These are phyloP conservation scores for Ustilago loliicola DNA, from an alignment of 1,284 basidiomycete genomes.

Conservation along the genomic window DNA sequence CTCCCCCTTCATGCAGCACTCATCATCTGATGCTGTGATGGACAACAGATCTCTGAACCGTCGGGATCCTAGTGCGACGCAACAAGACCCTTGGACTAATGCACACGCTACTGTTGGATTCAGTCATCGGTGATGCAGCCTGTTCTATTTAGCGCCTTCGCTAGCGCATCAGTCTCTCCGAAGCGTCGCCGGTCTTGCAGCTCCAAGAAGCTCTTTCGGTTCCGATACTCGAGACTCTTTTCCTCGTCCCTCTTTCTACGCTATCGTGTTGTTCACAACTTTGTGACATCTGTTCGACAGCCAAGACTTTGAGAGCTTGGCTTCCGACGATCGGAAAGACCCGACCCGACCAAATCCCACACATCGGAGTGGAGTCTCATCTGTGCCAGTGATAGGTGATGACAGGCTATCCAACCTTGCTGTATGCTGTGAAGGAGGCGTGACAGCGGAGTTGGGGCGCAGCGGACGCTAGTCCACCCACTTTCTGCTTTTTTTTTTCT, in stretches of 20 bases:
- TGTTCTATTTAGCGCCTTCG: slow-evolving; percentile 7
- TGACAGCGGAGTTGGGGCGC: slow-evolving; percentile 25
- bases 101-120: not conserved
- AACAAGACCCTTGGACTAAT: not conserved
- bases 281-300: too few relatives aligned
- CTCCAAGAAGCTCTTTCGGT: not conserved
- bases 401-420: not conserved
- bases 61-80: not conserved
- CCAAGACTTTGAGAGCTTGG: not conserved
- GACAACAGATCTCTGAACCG: not conserved
- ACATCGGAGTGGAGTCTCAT: not conserved
- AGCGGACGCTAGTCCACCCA: not conserved
- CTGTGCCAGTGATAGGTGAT: not conserved
- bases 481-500: not conserved
- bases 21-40: not conserved
- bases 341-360: not conserved
- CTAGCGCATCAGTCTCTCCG: slow-evolving; percentile 5
- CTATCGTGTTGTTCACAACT: too few relatives aligned
- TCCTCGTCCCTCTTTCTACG: too few relatives aligned
- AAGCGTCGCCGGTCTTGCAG: slow-evolving; percentile 8
- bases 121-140: not conserved
- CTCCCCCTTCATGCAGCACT: not conserved
- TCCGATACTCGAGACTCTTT: not conserved
- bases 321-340: not conserved
- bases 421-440: not conserved